A percentile compares a stretch with the other conserved stretches of the same genome.
Conservation (phyloP, 2,329 filamentous ascomycete species). For the Sclerotinia subarctica region DNA sequence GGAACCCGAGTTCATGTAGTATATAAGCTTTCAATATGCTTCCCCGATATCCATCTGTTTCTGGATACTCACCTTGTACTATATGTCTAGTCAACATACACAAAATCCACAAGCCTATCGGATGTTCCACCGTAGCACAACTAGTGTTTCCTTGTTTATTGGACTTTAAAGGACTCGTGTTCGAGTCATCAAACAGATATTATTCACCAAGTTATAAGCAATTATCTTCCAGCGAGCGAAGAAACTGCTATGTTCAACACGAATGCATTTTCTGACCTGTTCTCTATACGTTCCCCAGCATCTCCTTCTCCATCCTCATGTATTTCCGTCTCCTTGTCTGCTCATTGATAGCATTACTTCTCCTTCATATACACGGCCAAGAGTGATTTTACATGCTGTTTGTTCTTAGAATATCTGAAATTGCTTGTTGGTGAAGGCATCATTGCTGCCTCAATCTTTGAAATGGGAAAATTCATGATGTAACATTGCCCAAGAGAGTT, state of each 20-base stretch:
- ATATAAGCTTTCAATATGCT: neutral
- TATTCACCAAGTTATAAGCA: neutral
- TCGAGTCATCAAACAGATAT: neutral
- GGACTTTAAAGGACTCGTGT: too few relatives aligned
- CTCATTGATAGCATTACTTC: neutral
- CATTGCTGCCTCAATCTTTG: neutral
- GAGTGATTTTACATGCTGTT: neutral
- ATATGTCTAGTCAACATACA: neutral
- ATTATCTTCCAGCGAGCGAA: too few relatives aligned
- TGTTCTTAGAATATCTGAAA: too few relatives aligned
- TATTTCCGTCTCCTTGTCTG: neutral
- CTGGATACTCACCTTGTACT: neutral
- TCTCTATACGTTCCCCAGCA: neutral
- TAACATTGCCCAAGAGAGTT: neutral
- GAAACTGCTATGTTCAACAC: neutral
- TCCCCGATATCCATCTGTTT: too few relatives aligned
- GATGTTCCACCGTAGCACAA: neutral
- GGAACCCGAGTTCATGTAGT: neutral
- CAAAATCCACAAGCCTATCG: neutral
- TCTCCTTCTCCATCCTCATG: neutral
- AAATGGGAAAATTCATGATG: neutral
- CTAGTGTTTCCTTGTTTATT: too few relatives aligned
- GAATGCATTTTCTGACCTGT: neutral
- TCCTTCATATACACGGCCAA: neutral
- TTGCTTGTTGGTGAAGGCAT: too few relatives aligned